A percentile compares a stretch with the other conserved stretches of the same genome.
phyloP scores from a whole-genome alignment of 2,329 filamentous ascomycete species.

The Didymella keratinophila region DNA sequence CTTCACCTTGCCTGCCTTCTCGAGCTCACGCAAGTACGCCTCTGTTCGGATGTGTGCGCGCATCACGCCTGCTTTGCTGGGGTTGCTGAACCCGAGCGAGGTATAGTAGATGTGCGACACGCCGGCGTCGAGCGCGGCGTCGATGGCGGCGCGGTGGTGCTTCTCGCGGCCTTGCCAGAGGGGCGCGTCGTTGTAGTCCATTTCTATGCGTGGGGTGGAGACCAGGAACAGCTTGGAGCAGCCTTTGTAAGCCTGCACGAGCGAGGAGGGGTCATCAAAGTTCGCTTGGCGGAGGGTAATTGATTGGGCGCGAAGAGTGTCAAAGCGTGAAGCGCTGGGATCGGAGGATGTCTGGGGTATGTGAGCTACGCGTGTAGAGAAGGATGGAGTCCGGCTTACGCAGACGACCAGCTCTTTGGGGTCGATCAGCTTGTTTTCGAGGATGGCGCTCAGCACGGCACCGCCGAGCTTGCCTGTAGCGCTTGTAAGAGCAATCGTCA shows the following conservation, averaged over 20 bases:
- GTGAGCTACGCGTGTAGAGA: background rate
- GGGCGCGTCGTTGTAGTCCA: conserved; percentile 55
- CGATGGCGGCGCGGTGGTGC: conserved; percentile 55
- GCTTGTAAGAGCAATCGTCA: conserved; percentile 52
- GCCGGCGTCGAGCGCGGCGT: conserved; percentile 52
- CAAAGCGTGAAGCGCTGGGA: conserved; percentile 32
- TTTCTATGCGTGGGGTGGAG: conserved; percentile 53
- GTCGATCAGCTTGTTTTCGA: conserved; percentile 52
- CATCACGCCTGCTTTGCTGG: conserved; percentile 55
- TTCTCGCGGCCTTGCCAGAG: conserved; percentile 54
- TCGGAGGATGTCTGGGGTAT: conserved; percentile 32
- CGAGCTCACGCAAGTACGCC: conserved; percentile 46
- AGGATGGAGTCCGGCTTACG: conserved; percentile 26
- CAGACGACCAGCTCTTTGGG: conserved; percentile 50
- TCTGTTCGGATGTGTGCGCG: conserved; percentile 57
- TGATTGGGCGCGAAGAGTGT: conserved; percentile 39
- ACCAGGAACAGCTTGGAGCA: conserved; percentile 56
- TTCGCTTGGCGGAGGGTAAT: conserved; percentile 50
- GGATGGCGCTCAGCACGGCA: conserved; percentile 53
- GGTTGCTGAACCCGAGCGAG: conserved; percentile 53
- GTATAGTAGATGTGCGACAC: conserved; percentile 59
- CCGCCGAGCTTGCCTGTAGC: conserved; percentile 57
- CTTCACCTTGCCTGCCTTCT: conserved; percentile 26
- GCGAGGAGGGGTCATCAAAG: conserved; percentile 50
- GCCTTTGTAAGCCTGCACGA: conserved; percentile 48